These are phyloP conservation scores for Candida silvatica DNA, from an alignment of 805 yeast genomes.

Conservation along the genomic window DNA sequence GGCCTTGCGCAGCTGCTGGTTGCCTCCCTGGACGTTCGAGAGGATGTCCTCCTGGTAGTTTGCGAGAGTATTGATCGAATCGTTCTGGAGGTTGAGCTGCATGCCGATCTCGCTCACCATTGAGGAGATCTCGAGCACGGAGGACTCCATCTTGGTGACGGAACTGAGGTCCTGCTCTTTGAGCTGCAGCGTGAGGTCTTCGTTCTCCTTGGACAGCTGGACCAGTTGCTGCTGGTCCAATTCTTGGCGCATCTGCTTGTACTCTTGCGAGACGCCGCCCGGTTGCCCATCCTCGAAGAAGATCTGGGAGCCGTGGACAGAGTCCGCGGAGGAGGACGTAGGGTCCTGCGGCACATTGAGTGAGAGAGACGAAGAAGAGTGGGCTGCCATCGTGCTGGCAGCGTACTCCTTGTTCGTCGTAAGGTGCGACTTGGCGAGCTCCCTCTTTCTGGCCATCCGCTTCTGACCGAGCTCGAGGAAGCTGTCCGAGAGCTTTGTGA, in stretches of 20 bases:
- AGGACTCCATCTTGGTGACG: slow-evolving; percentile 49
- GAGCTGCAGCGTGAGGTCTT: slow-evolving; percentile 38
- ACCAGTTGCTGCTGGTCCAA: slow-evolving; percentile 45
- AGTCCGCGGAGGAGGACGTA: neutral
- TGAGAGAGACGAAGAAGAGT: neutral
- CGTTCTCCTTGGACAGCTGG: slow-evolving; percentile 50
- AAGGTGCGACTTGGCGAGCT: slow-evolving; percentile 25
- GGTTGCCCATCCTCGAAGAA: neutral
- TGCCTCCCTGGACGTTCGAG: slow-evolving; percentile 61
- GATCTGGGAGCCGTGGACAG: neutral
- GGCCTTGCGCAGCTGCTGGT: slow-evolving; percentile 60
- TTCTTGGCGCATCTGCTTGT: slow-evolving; percentile 23
- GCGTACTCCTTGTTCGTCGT: slow-evolving; percentile 13
- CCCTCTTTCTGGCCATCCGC: slow-evolving; percentile 33
- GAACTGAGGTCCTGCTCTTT: slow-evolving; percentile 55
- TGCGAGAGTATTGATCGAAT: slow-evolving; percentile 52
- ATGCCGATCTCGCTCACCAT: slow-evolving; percentile 67
- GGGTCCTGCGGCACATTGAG: neutral
- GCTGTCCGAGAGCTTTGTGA: slow-evolving; percentile 32
- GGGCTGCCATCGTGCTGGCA: neutral
- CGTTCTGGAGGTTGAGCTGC: slow-evolving; percentile 67
- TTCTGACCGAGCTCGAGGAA: slow-evolving; percentile 43
- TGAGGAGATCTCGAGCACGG: slow-evolving; percentile 65
- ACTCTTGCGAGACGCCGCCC: slow-evolving; percentile 23
- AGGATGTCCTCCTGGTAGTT: slow-evolving; percentile 63